Evolutionary conservation across 2,329 filamentous ascomycete species (phyloP).

Genomic region (Cladosporium sphaerospermum): DNA sequence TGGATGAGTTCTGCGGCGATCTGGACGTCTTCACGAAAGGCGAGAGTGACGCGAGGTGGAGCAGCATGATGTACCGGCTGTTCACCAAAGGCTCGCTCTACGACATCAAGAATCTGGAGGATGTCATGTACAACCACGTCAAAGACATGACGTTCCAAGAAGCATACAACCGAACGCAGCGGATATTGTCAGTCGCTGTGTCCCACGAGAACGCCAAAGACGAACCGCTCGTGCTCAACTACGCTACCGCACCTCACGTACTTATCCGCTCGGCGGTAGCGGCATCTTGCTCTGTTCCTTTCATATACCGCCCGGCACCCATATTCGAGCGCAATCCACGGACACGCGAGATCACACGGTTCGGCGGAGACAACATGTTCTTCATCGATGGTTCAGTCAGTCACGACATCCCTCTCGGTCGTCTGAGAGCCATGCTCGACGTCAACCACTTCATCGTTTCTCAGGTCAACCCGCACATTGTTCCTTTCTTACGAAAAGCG

Average conservation of each 20-base stretch:
- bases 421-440: constrained; percentile 91
- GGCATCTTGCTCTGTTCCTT: constrained; percentile 88
- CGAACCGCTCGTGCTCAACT: constrained; percentile 61
- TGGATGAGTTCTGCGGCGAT: constrained; percentile 71
- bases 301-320: constrained; percentile 73
- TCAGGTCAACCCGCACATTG: constrained; percentile 90
- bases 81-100: constrained; percentile 79
- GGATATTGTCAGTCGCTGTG: constrained; percentile 90
- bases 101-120: constrained; percentile 72
- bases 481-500: constrained; percentile 75
- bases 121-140: constrained; percentile 73
- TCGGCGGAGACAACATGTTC: constrained; percentile 64
- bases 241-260: constrained; percentile 87
- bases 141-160: constrained; percentile 93
- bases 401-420: constrained; percentile 85
- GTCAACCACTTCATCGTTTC: constrained; percentile 98
- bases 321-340: constrained; percentile 78
- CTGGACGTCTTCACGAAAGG: constrained; percentile 65
- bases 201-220: constrained; percentile 77
- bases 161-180: constrained; percentile 86
- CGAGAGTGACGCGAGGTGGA: constrained; percentile 46
- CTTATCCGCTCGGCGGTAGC: constrained; percentile 94
- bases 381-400: constrained; percentile 96
- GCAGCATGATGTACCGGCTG: constrained; percentile 34
- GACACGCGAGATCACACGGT: constrained; percentile 57